phyloP scores from a whole-genome alignment of 2,329 filamentous ascomycete genomes.

The Monosporascus sp. region DNA sequence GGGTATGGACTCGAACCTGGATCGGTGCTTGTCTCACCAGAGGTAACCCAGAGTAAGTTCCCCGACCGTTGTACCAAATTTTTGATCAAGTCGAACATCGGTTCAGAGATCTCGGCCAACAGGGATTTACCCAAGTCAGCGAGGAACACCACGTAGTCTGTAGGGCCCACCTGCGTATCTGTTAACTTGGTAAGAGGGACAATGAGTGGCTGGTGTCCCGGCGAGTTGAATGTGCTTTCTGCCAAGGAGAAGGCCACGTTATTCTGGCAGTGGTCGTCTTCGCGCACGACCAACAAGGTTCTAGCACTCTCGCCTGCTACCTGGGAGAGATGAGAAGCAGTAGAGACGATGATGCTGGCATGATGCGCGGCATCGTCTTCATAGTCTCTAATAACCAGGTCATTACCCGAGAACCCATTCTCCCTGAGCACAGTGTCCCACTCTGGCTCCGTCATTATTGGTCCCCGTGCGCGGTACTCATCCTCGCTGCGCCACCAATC shows the following conservation, averaged over 20 bases:
- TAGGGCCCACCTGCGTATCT: not conserved
- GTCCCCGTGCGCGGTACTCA: not conserved
- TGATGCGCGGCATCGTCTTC: not conserved
- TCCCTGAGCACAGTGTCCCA: slow-evolving; percentile 5
- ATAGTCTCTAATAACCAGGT: slow-evolving; percentile 6
- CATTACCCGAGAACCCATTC: slow-evolving; percentile 6
- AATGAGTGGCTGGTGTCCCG: not conserved
- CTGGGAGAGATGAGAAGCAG: not conserved
- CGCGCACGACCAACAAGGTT: not conserved
- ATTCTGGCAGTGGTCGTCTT: not conserved
- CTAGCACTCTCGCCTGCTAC: not conserved
- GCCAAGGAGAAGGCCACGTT: not conserved
- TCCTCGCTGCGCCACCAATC: slow-evolving; percentile 1
- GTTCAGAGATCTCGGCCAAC: not conserved
- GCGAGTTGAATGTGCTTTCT: not conserved
- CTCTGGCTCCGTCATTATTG: not conserved
- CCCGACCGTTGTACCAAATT: not conserved
- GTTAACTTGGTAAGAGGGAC: not conserved
- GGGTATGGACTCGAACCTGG: not conserved
- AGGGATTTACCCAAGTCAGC: not conserved
- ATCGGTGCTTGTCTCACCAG: not conserved
- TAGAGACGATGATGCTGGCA: slow-evolving; percentile 2
- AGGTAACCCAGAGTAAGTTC: slow-evolving; percentile 7
- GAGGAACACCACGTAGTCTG: slow-evolving; percentile 1
- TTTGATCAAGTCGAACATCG: not conserved